Conservation (phyloP, 2,329 filamentous ascomycete species). For the Sporothrix globosa region DNA sequence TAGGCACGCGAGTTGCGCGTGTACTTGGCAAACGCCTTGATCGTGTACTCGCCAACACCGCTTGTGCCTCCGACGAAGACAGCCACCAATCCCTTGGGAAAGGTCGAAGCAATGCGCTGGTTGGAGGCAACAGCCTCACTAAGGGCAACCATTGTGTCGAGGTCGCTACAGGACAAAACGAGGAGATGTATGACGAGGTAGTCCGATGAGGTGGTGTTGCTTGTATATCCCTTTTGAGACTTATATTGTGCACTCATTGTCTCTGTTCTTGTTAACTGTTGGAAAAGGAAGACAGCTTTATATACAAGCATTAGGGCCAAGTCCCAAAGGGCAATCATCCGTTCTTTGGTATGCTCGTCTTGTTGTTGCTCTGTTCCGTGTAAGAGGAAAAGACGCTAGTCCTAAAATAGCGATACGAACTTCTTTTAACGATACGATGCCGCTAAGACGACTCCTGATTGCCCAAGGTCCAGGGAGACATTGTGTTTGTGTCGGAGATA, state of each 20-base stretch:
- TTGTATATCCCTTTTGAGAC: neutral
- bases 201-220: neutral
- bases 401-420: slow-evolving; percentile 27
- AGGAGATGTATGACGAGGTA: neutral
- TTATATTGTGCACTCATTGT: neutral
- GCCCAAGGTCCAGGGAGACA: neutral
- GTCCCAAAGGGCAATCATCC: neutral
- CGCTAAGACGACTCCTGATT: neutral
- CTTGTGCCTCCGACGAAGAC: slow-evolving; percentile 57
- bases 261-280: neutral
- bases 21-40: slow-evolving; percentile 47
- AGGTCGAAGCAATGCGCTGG: slow-evolving; percentile 39
- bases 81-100: slow-evolving; percentile 49
- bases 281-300: neutral
- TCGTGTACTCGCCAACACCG: slow-evolving; percentile 54
- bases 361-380: slow-evolving; percentile 21
- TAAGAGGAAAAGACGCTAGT: slow-evolving; percentile 2
- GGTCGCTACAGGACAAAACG: neutral
- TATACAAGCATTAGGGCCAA: neutral
- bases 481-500: slow-evolving; percentile 3
- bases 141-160: slow-evolving; percentile 32
- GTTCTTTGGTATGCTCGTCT: neutral
- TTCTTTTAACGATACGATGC: neutral
- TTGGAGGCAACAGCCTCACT: slow-evolving; percentile 44
- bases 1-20: slow-evolving; percentile 50